Percentiles rank a stretch among this genome's conserved stretches.
These are phyloP conservation scores for Barbatosphaeria neglecta DNA, from an alignment of 495 filamentous ascomycete species.

Conservation along the genomic window DNA sequence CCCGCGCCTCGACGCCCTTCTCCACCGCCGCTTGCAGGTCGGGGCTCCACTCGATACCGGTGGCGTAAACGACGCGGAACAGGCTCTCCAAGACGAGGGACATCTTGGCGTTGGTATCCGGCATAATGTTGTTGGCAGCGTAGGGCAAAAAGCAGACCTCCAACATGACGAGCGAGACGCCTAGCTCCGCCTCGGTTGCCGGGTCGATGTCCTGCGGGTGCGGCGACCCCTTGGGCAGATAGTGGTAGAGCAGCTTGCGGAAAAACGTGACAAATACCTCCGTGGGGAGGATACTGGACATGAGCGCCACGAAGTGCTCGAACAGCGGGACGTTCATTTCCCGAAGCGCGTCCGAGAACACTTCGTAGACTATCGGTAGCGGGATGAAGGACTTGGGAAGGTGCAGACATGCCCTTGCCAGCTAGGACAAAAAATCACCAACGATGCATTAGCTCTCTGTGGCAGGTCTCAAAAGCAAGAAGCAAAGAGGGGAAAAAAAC, in stretches of 20 bases:
- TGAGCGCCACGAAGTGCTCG: conserved; percentile 51
- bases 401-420: conserved; percentile 13
- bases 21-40: conserved; percentile 43
- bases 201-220: conserved; percentile 27
- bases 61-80: conserved; percentile 43
- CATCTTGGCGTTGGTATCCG: conserved; percentile 70
- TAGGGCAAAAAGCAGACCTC: conserved; percentile 61
- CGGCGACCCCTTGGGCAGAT: conserved; percentile 50
- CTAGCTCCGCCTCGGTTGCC: conserved; percentile 18
- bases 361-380: conserved; percentile 56
- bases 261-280: conserved; percentile 48
- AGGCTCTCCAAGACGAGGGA: conserved; percentile 64
- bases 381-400: conserved; percentile 31
- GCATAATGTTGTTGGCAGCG: conserved; percentile 48
- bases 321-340: conserved; percentile 60
- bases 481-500: background rate
- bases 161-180: conserved; percentile 47
- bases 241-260: conserved; percentile 48
- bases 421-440: too few species aligned
- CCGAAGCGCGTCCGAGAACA: conserved; percentile 52
- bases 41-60: conserved; percentile 30
- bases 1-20: conserved; percentile 51
- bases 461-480: background rate
- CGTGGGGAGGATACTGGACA: conserved; percentile 30
- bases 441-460: background rate